phyloP scores from a whole-genome alignment of 139 green algal species.

The Micractinium sp. region DNA sequence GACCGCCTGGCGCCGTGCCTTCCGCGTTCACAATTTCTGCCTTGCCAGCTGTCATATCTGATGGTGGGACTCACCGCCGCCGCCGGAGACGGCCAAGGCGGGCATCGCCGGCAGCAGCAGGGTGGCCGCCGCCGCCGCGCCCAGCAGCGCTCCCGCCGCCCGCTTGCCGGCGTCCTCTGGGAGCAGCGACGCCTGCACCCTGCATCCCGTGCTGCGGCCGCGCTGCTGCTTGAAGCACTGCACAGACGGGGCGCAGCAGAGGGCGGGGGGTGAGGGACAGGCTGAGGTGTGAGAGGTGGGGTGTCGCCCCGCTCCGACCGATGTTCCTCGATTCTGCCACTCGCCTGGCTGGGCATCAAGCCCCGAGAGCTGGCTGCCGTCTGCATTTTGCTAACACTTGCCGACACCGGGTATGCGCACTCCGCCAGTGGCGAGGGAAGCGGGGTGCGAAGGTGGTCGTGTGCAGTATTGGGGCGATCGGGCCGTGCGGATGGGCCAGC shows the following conservation, averaged over 20 bases:
- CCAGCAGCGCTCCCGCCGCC: slow-evolving; percentile 9
- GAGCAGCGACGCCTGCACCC: slow-evolving; percentile 6
- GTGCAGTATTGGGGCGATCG: too few relatives aligned
- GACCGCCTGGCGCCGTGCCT: neutral
- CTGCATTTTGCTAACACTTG: neutral
- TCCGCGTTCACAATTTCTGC: neutral
- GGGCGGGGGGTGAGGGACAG: neutral
- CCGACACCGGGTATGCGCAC: neutral
- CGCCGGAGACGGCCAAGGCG: slow-evolving; percentile 44
- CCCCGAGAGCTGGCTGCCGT: neutral
- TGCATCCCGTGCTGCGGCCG: neutral
- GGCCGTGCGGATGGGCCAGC: neutral
- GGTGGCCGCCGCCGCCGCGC: slow-evolving; percentile 12
- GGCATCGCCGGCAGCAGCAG: slow-evolving; percentile 24
- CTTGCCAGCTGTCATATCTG: neutral
- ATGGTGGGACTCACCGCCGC: slow-evolving; percentile 28
- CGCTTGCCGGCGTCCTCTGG: neutral
- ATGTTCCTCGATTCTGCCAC: neutral
- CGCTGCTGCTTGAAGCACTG: slow-evolving; percentile 37
- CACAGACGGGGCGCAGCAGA: too few relatives aligned
- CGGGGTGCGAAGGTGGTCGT: neutral
- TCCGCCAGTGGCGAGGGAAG: neutral
- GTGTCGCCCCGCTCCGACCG: neutral
- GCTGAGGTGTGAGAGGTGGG: neutral
- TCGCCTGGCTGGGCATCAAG: neutral